Evolutionary conservation across 257 asterid genomes (phyloP), one percentile per base, ranked within the genome.

Genomic region (Coffea canephora): DNA sequence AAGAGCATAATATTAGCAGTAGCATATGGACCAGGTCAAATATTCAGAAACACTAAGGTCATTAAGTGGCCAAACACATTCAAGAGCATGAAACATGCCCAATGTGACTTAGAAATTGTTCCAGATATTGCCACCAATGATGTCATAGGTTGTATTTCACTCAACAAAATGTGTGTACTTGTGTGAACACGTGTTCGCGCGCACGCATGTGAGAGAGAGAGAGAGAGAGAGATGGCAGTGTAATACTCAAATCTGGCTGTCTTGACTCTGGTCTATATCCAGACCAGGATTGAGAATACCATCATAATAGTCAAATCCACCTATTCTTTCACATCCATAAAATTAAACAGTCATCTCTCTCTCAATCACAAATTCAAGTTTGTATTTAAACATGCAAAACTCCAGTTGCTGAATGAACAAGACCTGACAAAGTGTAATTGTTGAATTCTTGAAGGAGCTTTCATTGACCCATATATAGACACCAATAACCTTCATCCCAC

Each of bases 401-500:
- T 75, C 25, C 54, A 75, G 41, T 1, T 13, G 46, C 43, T 25
- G 27, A 59, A 62, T 64, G 76, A 78, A 55, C 6, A 72, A 71
- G 59, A 96, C 98, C 99, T 96, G 99, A 88, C 97, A 94, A 70
- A 94, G 84, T 18, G 85, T 79, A 66, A 88, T 48, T 34, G 95
- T 86, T 79, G 99, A 93, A 86, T 89, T 94, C 91, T 92, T 94
- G 89, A 94, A 94, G 74, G 91, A 79, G 92, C 88, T 88, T 79
- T 96, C 98, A 59, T 76, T 92, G 83, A 86, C 91, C 95, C 97
- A 92, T 73, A 92, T 80, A 84, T 96, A 96, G 84, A 91, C 87
- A 81, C 99, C 99, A 79, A 96, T 84, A 78, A 96, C 99, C 83
- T 89, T 88, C 86, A 92, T 78, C 76, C 99, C 99, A 83, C 98